Evolutionary conservation across 495 filamentous ascomycete genomes (phyloP).

Genomic region (Penicillium pulvis): DNA sequence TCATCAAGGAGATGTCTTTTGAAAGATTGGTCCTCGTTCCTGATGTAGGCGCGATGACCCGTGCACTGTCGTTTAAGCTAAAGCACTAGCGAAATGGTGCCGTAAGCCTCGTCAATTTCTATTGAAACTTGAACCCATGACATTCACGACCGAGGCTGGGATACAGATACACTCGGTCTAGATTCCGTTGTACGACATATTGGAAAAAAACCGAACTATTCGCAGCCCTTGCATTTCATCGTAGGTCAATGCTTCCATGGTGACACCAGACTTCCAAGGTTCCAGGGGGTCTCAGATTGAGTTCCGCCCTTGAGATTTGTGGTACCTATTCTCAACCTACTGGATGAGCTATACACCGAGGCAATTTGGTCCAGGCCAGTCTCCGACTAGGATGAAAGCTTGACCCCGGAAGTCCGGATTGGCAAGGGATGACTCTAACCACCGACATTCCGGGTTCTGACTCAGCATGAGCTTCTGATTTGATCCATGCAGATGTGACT

Average conservation of each 20-base stretch:
- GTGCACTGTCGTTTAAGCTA: conserved; percentile 17
- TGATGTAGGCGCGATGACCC: conserved; percentile 10
- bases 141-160: neutral
- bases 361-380: neutral
- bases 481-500: neutral
- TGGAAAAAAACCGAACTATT: neutral
- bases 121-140: neutral
- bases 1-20: neutral
- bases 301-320: neutral
- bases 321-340: neutral
- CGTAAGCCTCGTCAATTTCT: neutral
- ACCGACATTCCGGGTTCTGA: neutral
- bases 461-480: neutral
- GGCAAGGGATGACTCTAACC: neutral
- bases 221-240: conserved; percentile 1
- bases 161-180: neutral
- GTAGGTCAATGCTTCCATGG: conserved; percentile 4
- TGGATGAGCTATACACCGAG: neutral
- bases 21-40: conserved; percentile 6
- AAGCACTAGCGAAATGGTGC: conserved; percentile 9
- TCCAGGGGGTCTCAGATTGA: neutral
- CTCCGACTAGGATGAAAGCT: neutral
- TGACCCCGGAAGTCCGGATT: neutral
- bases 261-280: conserved; percentile 1
- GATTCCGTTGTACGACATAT: neutral